Evolutionary conservation across 257 asterid genomes (phyloP).

Genomic region (Nicotiana undulata): DNA sequence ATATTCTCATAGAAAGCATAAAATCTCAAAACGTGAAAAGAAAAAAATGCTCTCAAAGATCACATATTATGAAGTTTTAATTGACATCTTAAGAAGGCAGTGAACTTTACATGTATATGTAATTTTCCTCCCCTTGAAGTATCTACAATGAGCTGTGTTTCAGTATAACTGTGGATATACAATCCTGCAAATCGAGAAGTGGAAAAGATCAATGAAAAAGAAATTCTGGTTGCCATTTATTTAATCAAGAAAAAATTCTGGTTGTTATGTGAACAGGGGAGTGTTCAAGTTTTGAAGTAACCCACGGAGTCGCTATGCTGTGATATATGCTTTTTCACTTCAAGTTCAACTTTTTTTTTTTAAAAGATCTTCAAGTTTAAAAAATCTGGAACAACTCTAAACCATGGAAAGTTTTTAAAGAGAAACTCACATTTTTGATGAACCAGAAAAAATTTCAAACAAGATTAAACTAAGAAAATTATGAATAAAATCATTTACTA

Average conservation of each 20-base stretch:
- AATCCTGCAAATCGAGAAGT: slow-evolving; percentile 56
- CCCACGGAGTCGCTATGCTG: background rate
- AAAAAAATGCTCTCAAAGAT: background rate
- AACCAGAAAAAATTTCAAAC: background rate
- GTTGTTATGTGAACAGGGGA: background rate
- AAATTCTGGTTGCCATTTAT: background rate
- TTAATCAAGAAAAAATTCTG: slow-evolving; percentile 5
- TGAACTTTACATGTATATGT: slow-evolving; percentile 64
- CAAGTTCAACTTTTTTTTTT: background rate
- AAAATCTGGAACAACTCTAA: background rate
- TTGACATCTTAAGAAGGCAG: background rate
- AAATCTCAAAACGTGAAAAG: background rate
- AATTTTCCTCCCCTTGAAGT: slow-evolving; percentile 93
- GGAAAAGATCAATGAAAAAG: slow-evolving; percentile 8
- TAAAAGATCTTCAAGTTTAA: background rate
- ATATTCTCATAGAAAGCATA: background rate
- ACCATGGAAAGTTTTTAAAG: background rate
- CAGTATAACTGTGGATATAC: slow-evolving; percentile 76
- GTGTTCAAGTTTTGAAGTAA: background rate
- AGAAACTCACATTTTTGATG: background rate
- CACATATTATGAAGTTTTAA: background rate
- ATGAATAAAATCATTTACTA: background rate
- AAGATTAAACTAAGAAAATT: background rate
- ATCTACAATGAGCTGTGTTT: slow-evolving; percentile 87
- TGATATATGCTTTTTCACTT: background rate